These are phyloP conservation scores for Melocanna baccifera DNA, from an alignment of 176 grass and related monocot genomes.

Conservation along the genomic window DNA sequence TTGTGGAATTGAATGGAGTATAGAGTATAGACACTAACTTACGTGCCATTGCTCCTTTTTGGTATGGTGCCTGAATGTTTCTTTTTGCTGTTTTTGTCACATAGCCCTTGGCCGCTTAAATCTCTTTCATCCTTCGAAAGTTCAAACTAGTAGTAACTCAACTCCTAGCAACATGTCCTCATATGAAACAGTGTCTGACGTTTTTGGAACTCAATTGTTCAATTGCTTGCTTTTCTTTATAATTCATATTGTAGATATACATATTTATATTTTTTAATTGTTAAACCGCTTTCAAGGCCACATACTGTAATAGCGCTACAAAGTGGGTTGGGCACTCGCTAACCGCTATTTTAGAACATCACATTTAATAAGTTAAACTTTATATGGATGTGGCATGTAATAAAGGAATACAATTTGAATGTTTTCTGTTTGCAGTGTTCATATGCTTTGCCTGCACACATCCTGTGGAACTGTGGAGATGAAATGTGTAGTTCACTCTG, in stretches of 20 bases:
- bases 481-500: no score
- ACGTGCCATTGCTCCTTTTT: no score
- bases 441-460: background rate
- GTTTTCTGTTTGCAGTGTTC: background rate
- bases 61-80: no score
- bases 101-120: no score
- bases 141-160: background rate
- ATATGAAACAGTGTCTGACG: background rate
- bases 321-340: no score
- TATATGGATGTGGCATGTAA: background rate
- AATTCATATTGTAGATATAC: background rate
- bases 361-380: background rate
- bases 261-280: background rate
- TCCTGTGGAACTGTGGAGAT: background rate
- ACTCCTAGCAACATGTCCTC: background rate
- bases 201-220: background rate
- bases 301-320: no score
- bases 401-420: background rate
- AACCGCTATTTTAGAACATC: background rate
- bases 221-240: background rate
- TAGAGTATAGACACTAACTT: no score
- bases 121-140: background rate
- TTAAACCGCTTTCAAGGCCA: background rate
- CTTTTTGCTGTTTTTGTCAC: no score
- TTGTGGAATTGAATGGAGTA: no score